These are phyloP conservation scores for Davidsoniella eucalypti DNA, from an alignment of 2,329 filamentous ascomycete species.

Conservation along the genomic window DNA sequence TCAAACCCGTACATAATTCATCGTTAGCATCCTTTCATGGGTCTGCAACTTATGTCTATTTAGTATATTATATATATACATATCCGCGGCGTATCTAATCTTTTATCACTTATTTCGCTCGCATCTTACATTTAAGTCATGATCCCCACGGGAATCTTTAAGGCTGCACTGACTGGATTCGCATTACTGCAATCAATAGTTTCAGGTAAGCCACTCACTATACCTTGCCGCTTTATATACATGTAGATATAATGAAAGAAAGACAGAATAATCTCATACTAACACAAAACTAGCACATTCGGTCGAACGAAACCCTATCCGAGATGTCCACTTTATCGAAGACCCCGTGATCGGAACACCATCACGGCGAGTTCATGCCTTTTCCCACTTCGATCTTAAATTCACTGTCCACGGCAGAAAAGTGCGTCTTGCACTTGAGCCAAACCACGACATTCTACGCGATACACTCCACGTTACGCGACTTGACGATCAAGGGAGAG, in stretches of 20 bases:
- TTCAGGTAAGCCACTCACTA: slow-evolving; percentile 5
- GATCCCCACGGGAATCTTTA: slow-evolving; percentile 2
- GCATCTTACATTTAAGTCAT: slow-evolving; percentile 2
- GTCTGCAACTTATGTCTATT: too few species aligned
- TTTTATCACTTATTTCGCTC: not conserved
- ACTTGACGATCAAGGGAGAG: slow-evolving; percentile 52
- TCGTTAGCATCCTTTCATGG: too few species aligned
- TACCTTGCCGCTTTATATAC: not conserved
- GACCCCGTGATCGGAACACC: slow-evolving; percentile 63
- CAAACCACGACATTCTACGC: slow-evolving; percentile 78
- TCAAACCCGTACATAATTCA: too few species aligned
- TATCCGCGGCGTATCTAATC: not conserved
- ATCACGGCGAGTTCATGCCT: slow-evolving; percentile 60
- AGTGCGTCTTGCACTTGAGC: slow-evolving; percentile 66
- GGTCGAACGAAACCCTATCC: slow-evolving; percentile 57
- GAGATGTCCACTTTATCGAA: slow-evolving; percentile 55
- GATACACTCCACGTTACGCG: slow-evolving; percentile 60
- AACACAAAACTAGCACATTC: slow-evolving; percentile 42
- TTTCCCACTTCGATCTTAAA: slow-evolving; percentile 69
- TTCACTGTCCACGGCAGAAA: slow-evolving; percentile 60
- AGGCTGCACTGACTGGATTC: slow-evolving; percentile 1
- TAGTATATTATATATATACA: not conserved
- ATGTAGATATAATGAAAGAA: not conserved
- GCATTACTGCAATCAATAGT: slow-evolving; percentile 9
- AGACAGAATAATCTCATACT: not conserved